phyloP scores from a whole-genome alignment of 345 rosid species.

The Linum lewisii region DNA sequence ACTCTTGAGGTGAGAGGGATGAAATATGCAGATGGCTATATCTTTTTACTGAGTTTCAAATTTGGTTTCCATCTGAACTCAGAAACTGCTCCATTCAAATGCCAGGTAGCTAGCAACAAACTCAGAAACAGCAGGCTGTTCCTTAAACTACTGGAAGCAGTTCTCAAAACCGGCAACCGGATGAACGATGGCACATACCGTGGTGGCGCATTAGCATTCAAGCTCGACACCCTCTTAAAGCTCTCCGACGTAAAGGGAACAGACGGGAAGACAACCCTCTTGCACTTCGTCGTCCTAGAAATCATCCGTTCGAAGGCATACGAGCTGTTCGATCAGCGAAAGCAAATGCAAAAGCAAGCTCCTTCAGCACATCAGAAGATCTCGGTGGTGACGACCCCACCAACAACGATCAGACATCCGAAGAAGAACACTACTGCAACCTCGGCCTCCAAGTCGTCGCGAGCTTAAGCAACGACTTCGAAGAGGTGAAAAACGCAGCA shows the following conservation, averaged over 20 bases:
- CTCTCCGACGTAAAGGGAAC: constrained; percentile 87
- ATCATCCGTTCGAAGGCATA: constrained; percentile 89
- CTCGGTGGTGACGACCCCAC: constrained; percentile 27
- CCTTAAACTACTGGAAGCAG: constrained; percentile 82
- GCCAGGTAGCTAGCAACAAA: constrained; percentile 69
- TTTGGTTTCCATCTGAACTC: neutral
- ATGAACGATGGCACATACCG: constrained; percentile 93
- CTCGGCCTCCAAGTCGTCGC: constrained; percentile 69
- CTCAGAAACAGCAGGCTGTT: constrained; percentile 70
- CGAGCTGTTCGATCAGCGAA: constrained; percentile 45
- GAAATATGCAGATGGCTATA: neutral
- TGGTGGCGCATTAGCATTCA: constrained; percentile 88
- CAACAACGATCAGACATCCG: constrained; percentile 21
- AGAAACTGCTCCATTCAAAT: neutral
- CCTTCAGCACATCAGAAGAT: constrained; percentile 48
- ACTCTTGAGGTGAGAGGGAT: constrained; percentile 20
- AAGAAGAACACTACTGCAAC: constrained; percentile 32
- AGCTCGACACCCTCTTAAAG: constrained; percentile 81
- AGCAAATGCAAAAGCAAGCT: constrained; percentile 39
- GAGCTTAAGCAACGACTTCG: constrained; percentile 62
- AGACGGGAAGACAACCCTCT: constrained; percentile 84
- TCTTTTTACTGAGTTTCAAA: neutral
- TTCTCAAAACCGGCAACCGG: constrained; percentile 89
- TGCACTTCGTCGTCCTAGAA: constrained; percentile 86
- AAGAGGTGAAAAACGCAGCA: constrained; percentile 72